Percentiles rank a stretch among this genome's conserved stretches.
phyloP scores from a whole-genome alignment of 2,329 filamentous ascomycete species.

The Neofusicoccum laricinum region DNA sequence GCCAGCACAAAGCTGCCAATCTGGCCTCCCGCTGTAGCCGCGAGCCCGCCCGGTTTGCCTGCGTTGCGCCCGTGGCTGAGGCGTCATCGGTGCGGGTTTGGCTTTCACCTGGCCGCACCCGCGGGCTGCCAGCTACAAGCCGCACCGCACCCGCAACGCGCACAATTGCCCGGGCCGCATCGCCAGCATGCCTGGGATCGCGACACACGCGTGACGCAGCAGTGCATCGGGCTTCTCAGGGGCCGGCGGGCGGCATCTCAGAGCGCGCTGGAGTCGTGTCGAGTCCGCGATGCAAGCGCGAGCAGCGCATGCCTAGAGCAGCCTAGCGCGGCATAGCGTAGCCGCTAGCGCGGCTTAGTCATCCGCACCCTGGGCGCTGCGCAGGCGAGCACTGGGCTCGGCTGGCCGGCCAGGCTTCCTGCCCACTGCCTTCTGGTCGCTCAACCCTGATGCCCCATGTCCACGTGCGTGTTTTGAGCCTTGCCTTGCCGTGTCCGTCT shows the following conservation, averaged over 20 bases:
- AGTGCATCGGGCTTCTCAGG: not conserved
- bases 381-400: not conserved
- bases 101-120: not conserved
- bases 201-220: conserved; percentile 3
- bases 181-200: not conserved
- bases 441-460: not conserved
- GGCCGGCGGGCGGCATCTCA: not conserved
- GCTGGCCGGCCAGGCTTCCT: not conserved
- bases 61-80: not conserved
- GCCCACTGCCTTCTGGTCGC: not conserved
- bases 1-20: not conserved
- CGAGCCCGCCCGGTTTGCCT: not conserved
- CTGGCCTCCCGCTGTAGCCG: not conserved
- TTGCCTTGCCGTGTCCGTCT: not conserved
- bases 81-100: not conserved
- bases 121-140: not conserved
- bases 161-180: not conserved
- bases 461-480: not conserved
- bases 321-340: not conserved
- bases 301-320: not conserved
- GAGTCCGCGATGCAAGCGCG: not conserved
- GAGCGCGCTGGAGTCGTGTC: not conserved
- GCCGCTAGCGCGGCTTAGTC: conserved; percentile 4
- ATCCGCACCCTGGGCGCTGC: not conserved
- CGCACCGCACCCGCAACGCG: not conserved